Percentiles rank a stretch among this genome's conserved stretches.
phyloP scores from a whole-genome alignment of 331 rosid genomes.

The Quercus phellos region DNA sequence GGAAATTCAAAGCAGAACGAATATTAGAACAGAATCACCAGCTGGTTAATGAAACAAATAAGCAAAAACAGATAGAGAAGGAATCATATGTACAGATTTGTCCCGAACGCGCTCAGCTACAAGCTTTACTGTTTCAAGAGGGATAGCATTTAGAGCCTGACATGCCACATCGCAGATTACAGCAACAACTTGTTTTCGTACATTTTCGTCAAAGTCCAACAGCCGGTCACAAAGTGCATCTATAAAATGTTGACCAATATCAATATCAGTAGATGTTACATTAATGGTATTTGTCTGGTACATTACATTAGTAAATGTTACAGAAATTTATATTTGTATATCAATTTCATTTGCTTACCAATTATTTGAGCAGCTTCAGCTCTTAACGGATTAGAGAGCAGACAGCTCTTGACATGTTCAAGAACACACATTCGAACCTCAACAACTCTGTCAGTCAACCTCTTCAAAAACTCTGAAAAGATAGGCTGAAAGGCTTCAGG shows the following conservation, averaged over 20 bases:
- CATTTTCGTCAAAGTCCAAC: constrained; percentile 89
- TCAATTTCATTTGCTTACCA: constrained; percentile 44
- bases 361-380: constrained; percentile 75
- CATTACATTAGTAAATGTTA: constrained; percentile 14
- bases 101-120: constrained; percentile 96
- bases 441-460: constrained; percentile 87
- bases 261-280: constrained; percentile 26
- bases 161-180: constrained; percentile 90
- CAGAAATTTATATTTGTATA: background rate
- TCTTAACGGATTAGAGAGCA: constrained; percentile 69
- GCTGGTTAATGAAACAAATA: constrained; percentile 8
- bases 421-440: constrained; percentile 89
- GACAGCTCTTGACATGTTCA: constrained; percentile 77
- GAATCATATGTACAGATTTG: constrained; percentile 70
- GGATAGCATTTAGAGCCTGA: constrained; percentile 55
- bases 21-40: constrained; percentile 18
- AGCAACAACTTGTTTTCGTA: constrained; percentile 93
- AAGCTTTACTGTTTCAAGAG: constrained; percentile 76
- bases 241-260: constrained; percentile 35
- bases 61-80: background rate
- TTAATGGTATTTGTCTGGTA: background rate
- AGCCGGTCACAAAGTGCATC: constrained; percentile 95
- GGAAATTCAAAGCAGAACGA: constrained; percentile 30
- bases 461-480: constrained; percentile 84
- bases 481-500: constrained; percentile 89